Evolutionary conservation across 2,329 filamentous ascomycete species (phyloP), one percentile per base, ranked within the genome.

Genomic region (Aspergillus pseudonomiae): DNA sequence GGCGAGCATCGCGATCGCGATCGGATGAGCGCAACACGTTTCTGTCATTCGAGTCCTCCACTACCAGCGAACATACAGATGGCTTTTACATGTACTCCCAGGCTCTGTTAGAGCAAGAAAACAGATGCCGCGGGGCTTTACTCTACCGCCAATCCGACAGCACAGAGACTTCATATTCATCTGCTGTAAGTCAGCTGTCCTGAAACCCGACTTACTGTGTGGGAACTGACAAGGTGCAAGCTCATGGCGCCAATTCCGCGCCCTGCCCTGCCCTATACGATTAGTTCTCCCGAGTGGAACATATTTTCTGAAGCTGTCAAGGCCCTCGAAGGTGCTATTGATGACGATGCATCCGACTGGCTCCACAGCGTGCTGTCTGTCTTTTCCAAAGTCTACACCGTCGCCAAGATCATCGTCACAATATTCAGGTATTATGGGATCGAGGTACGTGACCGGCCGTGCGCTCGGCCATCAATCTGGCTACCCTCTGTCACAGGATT

Each of bases 321-420:
- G 46, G 24, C 61, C 57, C 16, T 73, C 57, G 67, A 73, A 10
- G 64, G 68, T 24, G 41, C 67, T 36, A 61, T 63, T 12, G 60
- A 66, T 12, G 65, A 71, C 14, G 65, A 70, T n/a, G 50, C 62
- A 0, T 56, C 66, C 4, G 70, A 69, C n/a, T 74, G 72, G 59
- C 64, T 73, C 14, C 61, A 67, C 3, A 70, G 65, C 24, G 73
- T 78, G 6, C 59, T 79, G 52, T 65, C 64, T 1, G 70, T 78
- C 12, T 76, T 74, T 41, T 62, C 68, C 28, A 75, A 71, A 58
- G 69, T 80, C 11, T 80, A 79, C 61, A 68, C 74, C 1, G 64
- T 77, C 53, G 74, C 77, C 26, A 80, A 79, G 56, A 64, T 79
- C 14, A 59, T 78, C 34, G 66, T 74, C 39, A 71, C 73, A 34